Evolutionary conservation across 2,329 filamentous ascomycete species (phyloP).

Genomic region (Clathrospora elynae): DNA sequence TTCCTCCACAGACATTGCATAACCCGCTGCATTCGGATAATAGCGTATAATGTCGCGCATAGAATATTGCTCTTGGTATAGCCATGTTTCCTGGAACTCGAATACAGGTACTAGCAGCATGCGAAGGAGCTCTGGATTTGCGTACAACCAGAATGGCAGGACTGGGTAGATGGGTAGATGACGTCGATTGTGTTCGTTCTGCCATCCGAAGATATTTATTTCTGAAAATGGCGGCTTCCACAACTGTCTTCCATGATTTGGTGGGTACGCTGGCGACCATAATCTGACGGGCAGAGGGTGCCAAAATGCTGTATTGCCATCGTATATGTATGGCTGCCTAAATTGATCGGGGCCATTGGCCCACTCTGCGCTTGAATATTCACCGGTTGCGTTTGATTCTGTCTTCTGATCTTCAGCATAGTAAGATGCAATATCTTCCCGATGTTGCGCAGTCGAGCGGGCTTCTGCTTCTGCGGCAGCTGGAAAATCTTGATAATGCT

Average conservation of each 20-base stretch:
- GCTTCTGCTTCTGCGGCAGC: not conserved
- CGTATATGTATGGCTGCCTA: too few relatives aligned
- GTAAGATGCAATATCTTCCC: not conserved
- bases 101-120: constrained; percentile 1
- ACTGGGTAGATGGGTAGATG: not conserved
- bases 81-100: constrained; percentile 1
- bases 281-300: constrained; percentile 1
- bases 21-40: constrained; percentile 1
- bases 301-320: not conserved
- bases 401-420: not conserved
- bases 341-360: too few relatives aligned
- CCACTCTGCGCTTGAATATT: too few relatives aligned
- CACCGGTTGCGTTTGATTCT: not conserved
- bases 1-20: constrained; percentile 1
- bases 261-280: not conserved
- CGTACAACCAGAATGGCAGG: constrained; percentile 2
- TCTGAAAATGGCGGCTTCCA: not conserved
- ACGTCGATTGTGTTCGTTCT: not conserved
- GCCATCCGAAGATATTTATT: constrained; percentile 1
- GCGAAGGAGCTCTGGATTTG: constrained; percentile 5
- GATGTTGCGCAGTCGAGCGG: not conserved
- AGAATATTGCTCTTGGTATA: not conserved
- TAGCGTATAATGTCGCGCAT: constrained; percentile 1
- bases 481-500: not conserved
- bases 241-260: not conserved